These are phyloP conservation scores for Saksenaea oblongispora DNA, from an alignment of 371 early-diverging fungal genomes.

Conservation along the genomic window DNA sequence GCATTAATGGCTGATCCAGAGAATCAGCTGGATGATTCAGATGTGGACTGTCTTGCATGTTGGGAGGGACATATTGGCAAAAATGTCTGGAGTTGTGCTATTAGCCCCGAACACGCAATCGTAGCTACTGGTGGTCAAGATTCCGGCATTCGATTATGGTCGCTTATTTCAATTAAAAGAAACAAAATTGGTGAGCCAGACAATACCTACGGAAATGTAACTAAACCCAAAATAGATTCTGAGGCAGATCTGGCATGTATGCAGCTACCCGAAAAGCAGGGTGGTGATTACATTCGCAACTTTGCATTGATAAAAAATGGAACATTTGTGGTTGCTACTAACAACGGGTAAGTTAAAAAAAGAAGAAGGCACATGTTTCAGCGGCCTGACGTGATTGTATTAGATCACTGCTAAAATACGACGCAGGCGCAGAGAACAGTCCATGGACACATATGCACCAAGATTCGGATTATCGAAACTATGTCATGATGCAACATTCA, in stretches of 20 bases:
- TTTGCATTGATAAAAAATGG: slow-evolving; percentile 47
- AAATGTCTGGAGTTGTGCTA: slow-evolving; percentile 82
- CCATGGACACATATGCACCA: slow-evolving; percentile 41
- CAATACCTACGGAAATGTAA: not conserved
- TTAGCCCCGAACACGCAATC: slow-evolving; percentile 48
- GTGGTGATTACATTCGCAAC: slow-evolving; percentile 51
- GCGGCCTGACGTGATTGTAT: no score
- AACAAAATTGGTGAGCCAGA: slow-evolving; percentile 56
- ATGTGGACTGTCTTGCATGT: slow-evolving; percentile 62
- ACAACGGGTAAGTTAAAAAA: slow-evolving; percentile 31
- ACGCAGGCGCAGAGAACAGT: slow-evolving; percentile 17
- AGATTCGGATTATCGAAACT: slow-evolving; percentile 46
- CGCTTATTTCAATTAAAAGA: slow-evolving; percentile 51
- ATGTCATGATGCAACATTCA: slow-evolving; percentile 63
- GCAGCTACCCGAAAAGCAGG: slow-evolving; percentile 19
- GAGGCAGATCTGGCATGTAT: slow-evolving; percentile 42
- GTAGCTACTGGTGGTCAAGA: slow-evolving; percentile 84
- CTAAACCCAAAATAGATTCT: slow-evolving; percentile 23
- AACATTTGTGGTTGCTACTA: slow-evolving; percentile 37
- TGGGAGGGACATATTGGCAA: slow-evolving; percentile 84
- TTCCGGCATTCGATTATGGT: slow-evolving; percentile 78
- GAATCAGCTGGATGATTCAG: slow-evolving; percentile 21
- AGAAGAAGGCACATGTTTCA: not conserved
- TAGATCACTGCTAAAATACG: slow-evolving; percentile 47
- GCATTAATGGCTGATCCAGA: slow-evolving; percentile 27